Evolutionary conservation across 148 eudicot species (phyloP), one percentile per base, ranked within the genome.

Genomic region (Fallopia convolvulus): DNA sequence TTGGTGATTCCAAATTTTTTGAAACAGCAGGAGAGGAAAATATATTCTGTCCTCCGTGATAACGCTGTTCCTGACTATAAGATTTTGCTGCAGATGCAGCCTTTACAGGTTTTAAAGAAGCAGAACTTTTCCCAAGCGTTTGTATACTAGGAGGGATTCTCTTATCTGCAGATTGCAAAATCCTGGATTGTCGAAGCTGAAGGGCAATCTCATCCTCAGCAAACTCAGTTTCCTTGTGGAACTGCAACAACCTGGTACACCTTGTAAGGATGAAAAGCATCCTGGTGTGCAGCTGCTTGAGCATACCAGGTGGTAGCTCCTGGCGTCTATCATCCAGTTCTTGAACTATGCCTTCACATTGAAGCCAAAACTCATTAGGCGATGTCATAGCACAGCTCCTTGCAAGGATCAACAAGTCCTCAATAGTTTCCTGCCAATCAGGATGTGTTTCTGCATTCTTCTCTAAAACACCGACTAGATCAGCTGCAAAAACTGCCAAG

Each of bases 181-280:
- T 61, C 66, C 86, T 76, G 50, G 98, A 89, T 81, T 93, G 87
- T n/a, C 98, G 97, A 72, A 93, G 87, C 56, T 88, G 89, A 75
- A 89, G 88, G 46, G 88, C 86, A 80, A 80, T 86, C 61, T 87
- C 97, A 79, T 92, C 97, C 86, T 91, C 98, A 1, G 97, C 93
- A 83, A 90, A 89, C 48, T 89, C 92, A 86, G 93, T 96, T 91
- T 96, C 99, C 84, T 96, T 96, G 87, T 96, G 99, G 85, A 93
- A 96, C 78, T 96, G 99, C 83, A 96, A 77, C 91, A 96, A 82
- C 75, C 99, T 86, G 1, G 99, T 96, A 82, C 99, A 96, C 80
- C 99, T 87, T 14, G 99, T 96, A 72, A 96, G 93, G 81, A 96
- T 96, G 77, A 96, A 96, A 74, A 96, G 99, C 98, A 96, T 96